phyloP scores from a whole-genome alignment of 2,329 filamentous ascomycete genomes.

The Elsinoe batatas region DNA sequence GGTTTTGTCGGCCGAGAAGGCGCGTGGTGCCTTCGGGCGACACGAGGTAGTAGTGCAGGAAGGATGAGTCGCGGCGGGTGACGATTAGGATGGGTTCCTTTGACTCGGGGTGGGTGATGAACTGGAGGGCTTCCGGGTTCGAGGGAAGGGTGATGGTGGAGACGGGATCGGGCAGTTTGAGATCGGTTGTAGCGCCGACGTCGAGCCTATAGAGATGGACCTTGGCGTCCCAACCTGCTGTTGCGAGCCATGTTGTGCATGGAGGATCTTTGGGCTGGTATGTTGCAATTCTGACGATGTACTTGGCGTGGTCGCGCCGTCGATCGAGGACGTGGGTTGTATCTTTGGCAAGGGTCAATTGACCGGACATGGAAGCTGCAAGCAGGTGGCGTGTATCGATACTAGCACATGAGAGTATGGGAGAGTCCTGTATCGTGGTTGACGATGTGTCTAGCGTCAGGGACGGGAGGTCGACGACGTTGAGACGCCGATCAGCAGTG shows the following conservation, averaged over 20 bases:
- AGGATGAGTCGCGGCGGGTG: slow-evolving; percentile 49
- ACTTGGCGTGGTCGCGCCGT: slow-evolving; percentile 50
- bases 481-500: slow-evolving; percentile 39
- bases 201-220: slow-evolving; percentile 40
- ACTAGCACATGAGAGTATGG: slow-evolving; percentile 43
- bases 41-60: slow-evolving; percentile 46
- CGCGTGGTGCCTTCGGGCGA: slow-evolving; percentile 23
- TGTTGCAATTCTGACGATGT: slow-evolving; percentile 43
- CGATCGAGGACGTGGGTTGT: slow-evolving; percentile 30
- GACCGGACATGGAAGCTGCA: slow-evolving; percentile 51
- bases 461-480: slow-evolving; percentile 34
- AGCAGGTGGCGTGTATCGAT: slow-evolving; percentile 37
- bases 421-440: slow-evolving; percentile 39
- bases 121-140: slow-evolving; percentile 49
- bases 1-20: slow-evolving; percentile 48
- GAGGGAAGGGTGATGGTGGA: slow-evolving; percentile 37
- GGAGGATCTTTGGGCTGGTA: slow-evolving; percentile 21
- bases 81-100: slow-evolving; percentile 41
- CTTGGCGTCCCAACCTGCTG: slow-evolving; percentile 52
- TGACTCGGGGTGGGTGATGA: slow-evolving; percentile 42
- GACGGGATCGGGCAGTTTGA: slow-evolving; percentile 30
- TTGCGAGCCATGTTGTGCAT: slow-evolving; percentile 38
- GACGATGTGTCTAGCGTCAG: slow-evolving; percentile 29
- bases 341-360: slow-evolving; percentile 35
- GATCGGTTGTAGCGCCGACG: slow-evolving; percentile 20